Conservation (phyloP, 2,329 filamentous ascomycete genomes). For the Clonostachys sp. region DNA sequence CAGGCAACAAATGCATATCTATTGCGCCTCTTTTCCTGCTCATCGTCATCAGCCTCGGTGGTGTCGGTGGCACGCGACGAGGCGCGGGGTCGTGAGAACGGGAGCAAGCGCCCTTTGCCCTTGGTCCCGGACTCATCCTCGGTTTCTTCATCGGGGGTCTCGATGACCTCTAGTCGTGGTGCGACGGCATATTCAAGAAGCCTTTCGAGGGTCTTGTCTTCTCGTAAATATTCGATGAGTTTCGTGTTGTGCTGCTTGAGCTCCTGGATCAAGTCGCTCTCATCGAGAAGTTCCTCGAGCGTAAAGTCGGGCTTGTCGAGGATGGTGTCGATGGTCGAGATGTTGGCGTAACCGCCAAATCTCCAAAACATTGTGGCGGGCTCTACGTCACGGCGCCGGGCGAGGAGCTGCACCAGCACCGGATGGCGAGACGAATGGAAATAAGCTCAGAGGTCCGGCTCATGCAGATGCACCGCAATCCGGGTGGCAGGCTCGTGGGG, state of each 20-base stretch:
- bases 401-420: constrained; percentile 16
- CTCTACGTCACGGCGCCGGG: constrained; percentile 23
- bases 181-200: constrained; percentile 90
- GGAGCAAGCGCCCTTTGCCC: constrained; percentile 32
- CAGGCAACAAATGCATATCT: constrained; percentile 92
- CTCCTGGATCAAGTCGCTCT: constrained; percentile 94
- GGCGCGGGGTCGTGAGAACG: constrained; percentile 47
- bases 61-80: constrained; percentile 45
- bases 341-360: constrained; percentile 97
- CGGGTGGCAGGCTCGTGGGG: too few relatives aligned
- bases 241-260: constrained; percentile 98
- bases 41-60: constrained; percentile 56
- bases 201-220: constrained; percentile 77
- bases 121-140: constrained; percentile 47
- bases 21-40: constrained; percentile 84
- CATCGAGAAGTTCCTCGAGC: constrained; percentile 92
- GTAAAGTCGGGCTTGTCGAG: constrained; percentile 96
- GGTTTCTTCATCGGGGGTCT: constrained; percentile 44
- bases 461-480: not conserved
- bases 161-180: constrained; percentile 58
- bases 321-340: constrained; percentile 93
- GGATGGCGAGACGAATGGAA: constrained; percentile 23
- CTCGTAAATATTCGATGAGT: constrained; percentile 90
- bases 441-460: constrained; percentile 41
- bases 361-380: constrained; percentile 92